Base-by-base conservation (phyloP, 805 yeast genomes). In the Groenewaldozyma salmanticensis region DNA sequence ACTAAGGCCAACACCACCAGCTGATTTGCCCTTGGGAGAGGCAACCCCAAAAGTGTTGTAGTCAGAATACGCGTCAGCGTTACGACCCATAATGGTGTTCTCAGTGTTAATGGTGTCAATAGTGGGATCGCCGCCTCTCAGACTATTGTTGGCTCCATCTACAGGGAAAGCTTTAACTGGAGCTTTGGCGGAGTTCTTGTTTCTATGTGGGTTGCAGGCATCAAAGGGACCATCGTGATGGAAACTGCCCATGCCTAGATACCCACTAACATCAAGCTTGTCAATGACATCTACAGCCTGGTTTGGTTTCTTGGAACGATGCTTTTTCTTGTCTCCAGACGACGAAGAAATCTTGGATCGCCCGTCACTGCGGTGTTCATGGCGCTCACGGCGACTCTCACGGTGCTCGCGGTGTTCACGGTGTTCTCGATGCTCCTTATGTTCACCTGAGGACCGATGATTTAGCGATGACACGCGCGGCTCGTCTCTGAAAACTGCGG, bases 171-270 rank as follows among this genome's bases (percentile, higher is more conserved):
- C 98, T 66, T 77, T 68, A 13, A 92, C 96, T 3, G 98, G 98
- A 0, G 96, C 95, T 35, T 76, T 78, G 16, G 70, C 67, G 49
- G 47, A 29, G 42, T 64, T 65, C 64, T 81, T 83, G 63, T 92
- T 92, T 60, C 97, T 78, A 61, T 85, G 95, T 5, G 98, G 97
- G 2, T 94, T 83, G 61, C 97, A 90, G 1, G 98, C 98, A 60
- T 92, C 98, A 59, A 92, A 92, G 13, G 98, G 98, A 9, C 98
- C 98, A 64, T 92, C 98, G 61, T 92, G 97, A 62, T 92, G 98
- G 71, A 92, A 92, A 2, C 94, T 85, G 15, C 86, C 85, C 37
- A 84, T 79, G 20, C 96, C 96, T 58, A 84, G 88, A 47, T 88
- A 72, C 1, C 95, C 96, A 9, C 96, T 88, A 36, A 90, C 98